A percentile compares a stretch with the other conserved stretches of the same genome.
Conservation (phyloP, 1,139 yeast genomes). For the Suhomyces ambrosiae region DNA sequence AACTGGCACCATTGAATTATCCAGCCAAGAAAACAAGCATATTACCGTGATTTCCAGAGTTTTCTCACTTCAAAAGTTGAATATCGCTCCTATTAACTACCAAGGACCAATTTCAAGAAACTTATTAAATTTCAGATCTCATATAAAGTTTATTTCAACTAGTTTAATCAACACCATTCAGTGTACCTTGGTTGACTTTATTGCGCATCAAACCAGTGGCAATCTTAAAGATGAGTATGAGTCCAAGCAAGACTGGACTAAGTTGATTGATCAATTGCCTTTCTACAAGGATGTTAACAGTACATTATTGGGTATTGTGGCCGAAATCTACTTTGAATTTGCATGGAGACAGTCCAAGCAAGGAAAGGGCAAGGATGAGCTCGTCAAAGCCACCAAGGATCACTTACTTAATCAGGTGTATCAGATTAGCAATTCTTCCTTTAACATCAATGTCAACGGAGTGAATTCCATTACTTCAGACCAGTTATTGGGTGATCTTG, state of each 20-base stretch:
- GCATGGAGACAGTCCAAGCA: conserved; percentile 34
- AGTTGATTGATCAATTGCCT: conserved; percentile 60
- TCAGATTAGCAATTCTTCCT: conserved; percentile 42
- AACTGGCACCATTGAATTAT: conserved; percentile 29
- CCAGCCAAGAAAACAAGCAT: conserved; percentile 32
- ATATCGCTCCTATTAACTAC: conserved; percentile 59
- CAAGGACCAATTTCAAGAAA: conserved; percentile 72
- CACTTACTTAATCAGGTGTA: conserved; percentile 42
- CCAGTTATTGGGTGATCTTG: conserved; percentile 45
- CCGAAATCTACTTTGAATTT: conserved; percentile 46
- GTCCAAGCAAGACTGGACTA: conserved; percentile 56
- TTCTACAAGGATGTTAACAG: conserved; percentile 52
- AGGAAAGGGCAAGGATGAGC: conserved; percentile 30
- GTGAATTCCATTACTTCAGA: conserved; percentile 40
- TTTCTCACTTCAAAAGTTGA: conserved; percentile 55
- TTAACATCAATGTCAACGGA: conserved; percentile 48
- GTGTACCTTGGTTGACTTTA: conserved; percentile 51
- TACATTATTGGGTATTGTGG: conserved; percentile 47
- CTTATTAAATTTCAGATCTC: conserved; percentile 67
- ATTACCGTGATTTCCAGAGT: conserved; percentile 59
- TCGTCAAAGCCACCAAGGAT: conserved; percentile 33
- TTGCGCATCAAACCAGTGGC: conserved; percentile 57
- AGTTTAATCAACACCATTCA: conserved; percentile 60
- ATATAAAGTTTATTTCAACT: conserved; percentile 54
- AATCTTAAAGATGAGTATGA: conserved; percentile 38